Base-by-base conservation (phyloP, 2,329 filamentous ascomycete genomes). In the Elsinoe arachidis region DNA sequence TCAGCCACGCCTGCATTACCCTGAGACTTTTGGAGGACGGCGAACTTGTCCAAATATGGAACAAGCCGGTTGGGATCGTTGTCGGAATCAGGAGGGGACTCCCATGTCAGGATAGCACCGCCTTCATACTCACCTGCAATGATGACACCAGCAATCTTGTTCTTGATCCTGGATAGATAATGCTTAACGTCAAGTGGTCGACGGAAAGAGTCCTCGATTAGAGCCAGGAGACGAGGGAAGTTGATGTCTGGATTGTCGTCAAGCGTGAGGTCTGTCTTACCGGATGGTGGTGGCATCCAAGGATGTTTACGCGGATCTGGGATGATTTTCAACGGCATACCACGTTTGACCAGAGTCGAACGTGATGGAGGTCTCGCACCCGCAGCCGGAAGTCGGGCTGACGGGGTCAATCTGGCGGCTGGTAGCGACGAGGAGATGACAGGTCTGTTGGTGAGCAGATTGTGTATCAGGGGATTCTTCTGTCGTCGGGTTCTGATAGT, bases 81-180 rank as follows among this genome's bases (percentile, higher is more conserved):
- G 23, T 47, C 15, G 26, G 60, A 54, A 7, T 58, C 60, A 3
- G 76, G 79, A 0, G 91, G 90, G 33, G 79, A 79, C 73, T 99
- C 93, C 93, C 93, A 99, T 0, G 93, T 99, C 17, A 97, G 76
- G 44, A 99, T 87, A 1, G 93, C 93, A 1, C 90, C 91, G 55
- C 93, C 93, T 76, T 99, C 93, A 71, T 99, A 99, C 67, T 96
- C 88, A 5, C 93, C 93, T 0, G 92, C 93, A 52, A 99, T 88
- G 62, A 99, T 96, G 56, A 99, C 78, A 2, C 92, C 93, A 0
- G 93, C 93, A 11, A 97, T 79, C 30, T 86, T 87, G 56, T 86
- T 80, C 54, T 87, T 81, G 56, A 97, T 84, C n/a, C 93, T 85
- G 14, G 80, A 72, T 12, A 99, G 76, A 67, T 97, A 99, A 69